phyloP scores from a whole-genome alignment of 441 rosid species.

The Theobroma grandiflorum region DNA sequence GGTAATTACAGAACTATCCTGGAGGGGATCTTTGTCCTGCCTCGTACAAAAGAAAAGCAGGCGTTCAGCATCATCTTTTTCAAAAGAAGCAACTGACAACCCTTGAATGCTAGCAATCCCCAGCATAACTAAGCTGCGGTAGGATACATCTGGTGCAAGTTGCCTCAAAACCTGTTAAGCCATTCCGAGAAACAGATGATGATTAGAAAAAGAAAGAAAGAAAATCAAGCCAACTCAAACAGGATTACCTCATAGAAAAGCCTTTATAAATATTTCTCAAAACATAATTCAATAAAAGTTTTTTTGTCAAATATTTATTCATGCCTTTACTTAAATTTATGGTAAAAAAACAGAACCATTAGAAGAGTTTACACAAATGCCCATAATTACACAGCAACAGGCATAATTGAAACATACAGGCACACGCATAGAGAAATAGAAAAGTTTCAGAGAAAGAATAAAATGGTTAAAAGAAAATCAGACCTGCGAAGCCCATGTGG shows the following conservation, averaged over 20 bases:
- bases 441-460: constrained; percentile 11
- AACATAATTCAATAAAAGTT: constrained; percentile 2
- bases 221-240: not conserved
- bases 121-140: constrained; percentile 86
- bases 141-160: constrained; percentile 87
- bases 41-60: constrained; percentile 77
- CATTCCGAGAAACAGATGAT: constrained; percentile 27
- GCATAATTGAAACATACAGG: not conserved
- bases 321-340: not conserved
- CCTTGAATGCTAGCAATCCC: constrained; percentile 98
- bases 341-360: not conserved
- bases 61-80: constrained; percentile 93
- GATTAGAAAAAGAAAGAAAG: not conserved
- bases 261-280: constrained; percentile 1
- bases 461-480: constrained; percentile 29
- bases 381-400: not conserved
- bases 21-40: constrained; percentile 47
- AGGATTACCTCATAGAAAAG: not conserved
- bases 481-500: constrained; percentile 99
- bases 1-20: constrained; percentile 40
- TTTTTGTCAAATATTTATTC: not conserved
- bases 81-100: constrained; percentile 92
- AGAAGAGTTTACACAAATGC: not conserved
- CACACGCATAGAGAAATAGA: constrained; percentile 11
- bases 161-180: constrained; percentile 81